Evolutionary conservation across 768 basidiomycete species (phyloP), one percentile per base, ranked within the genome.

Genomic region (Pleurotus giganteus): DNA sequence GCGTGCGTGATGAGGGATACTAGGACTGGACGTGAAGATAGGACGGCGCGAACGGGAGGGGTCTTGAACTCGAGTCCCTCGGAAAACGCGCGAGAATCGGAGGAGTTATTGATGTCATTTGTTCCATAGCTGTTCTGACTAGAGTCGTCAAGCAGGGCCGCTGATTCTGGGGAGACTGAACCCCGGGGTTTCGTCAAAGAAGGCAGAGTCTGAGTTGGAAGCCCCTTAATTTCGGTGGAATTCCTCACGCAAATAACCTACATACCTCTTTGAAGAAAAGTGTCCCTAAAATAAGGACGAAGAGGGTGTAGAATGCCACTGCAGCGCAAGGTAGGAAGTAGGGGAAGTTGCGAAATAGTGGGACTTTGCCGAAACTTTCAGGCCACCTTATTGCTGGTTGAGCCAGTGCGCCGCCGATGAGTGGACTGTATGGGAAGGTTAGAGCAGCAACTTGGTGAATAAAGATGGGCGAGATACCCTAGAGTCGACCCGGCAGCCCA

Each of bases 301-400:
- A 31, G 15, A 65, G 64, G 0, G 78, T 67, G 61, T 76, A 79
- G 0, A 77, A 76, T 2, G 77, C 81, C 6, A 78, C 71, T 2
- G 81, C 72, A 4, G 76, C 70, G 53, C 82, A 84, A 7, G 83
- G 73, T 53, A 83, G 71, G 63, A 84, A 80, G 46, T 57, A 57
- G 8, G 82, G 82, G 61, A 83, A 79, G 28, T 61, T 65, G 54
- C 69, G 73, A 60, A 80, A 66, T 52, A 83, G 77, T 4, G 61
- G 62, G 17, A 65, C 70, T 26, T 67, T 41, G 15, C 78, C 77
- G 54, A 83, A 83, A 3, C 72, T 39, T 15, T 59, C 54, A 0
- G 81, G 79, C 59, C 80, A 81, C 1, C 71, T 75, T 34, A 79
- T 77, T 21, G 66, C 70, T 4, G 81, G 81, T n/a, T 69, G 71